Conservation (phyloP, 2,329 filamentous ascomycete genomes). For the Zasmidium angulare region DNA sequence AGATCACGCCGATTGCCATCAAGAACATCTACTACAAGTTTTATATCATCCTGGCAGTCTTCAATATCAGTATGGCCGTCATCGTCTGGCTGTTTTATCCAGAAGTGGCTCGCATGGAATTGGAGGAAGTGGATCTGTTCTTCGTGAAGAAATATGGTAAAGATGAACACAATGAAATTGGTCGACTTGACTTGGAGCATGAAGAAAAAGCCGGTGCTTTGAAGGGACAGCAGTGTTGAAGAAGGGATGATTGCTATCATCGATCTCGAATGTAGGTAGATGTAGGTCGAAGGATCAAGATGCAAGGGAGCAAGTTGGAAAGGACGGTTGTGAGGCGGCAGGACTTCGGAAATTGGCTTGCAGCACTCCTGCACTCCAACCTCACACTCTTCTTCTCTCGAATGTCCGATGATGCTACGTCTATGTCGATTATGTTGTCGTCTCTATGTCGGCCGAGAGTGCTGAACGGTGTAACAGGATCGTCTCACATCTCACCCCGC, state of each 20-base stretch:
- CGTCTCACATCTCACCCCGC: background rate
- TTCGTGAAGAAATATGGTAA: constrained; percentile 5
- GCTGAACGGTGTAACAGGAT: background rate
- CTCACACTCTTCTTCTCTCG: background rate
- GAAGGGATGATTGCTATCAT: too few relatives aligned
- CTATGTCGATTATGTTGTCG: too few relatives aligned
- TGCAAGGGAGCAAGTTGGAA: too few relatives aligned
- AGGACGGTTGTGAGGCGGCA: background rate
- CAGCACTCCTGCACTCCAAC: background rate
- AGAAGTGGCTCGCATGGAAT: constrained; percentile 42
- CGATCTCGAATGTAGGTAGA: too few relatives aligned
- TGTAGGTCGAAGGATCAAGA: too few relatives aligned
- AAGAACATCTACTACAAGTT: constrained; percentile 39
- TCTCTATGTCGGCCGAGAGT: background rate
- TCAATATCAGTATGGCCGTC: constrained; percentile 7
- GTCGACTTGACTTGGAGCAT: background rate
- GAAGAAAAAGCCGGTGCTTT: too few relatives aligned
- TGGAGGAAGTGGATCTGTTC: constrained; percentile 50
- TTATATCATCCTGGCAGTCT: constrained; percentile 12
- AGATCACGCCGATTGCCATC: constrained; percentile 37
- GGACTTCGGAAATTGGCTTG: background rate
- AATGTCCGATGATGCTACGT: background rate
- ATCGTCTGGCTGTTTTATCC: constrained; percentile 41
- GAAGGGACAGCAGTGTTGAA: background rate
- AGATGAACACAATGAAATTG: background rate